Evolutionary conservation across 2,329 filamentous ascomycete genomes (phyloP), one percentile per base, ranked within the genome.

Genomic region (Fusarium tjaetaba): DNA sequence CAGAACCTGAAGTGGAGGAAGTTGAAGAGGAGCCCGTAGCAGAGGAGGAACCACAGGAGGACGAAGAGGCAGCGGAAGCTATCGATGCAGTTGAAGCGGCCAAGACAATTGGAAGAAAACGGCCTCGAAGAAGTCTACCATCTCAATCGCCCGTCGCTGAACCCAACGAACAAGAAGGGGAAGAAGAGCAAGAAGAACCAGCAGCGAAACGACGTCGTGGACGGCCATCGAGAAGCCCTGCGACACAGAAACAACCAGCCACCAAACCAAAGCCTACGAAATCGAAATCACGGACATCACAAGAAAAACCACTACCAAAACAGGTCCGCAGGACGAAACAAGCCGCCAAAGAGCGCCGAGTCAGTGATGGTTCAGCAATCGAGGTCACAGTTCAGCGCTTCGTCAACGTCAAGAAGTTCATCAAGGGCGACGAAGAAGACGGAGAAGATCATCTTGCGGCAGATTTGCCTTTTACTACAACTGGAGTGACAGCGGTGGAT

Each of bases 341-440:
- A 58, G 53, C 77, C 30, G 55, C 66, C 41, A 74, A 77, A 72
- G 71, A 77, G 26, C 65, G 64, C 22, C 57, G 73, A 51, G 43
- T 76, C 11, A 77, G 76, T 34, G 77, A 76, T 18, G 76, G 79
- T 15, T 76, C 72, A 8, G 79, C 79, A 5, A 82, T 91, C 48
- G 86, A 89, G 11, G 85, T 92, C n/a, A 87, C 85, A 3, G 88
- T 91, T 0, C 89, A 92, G 77, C 86, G 90, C 18, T 90, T 91
- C 52, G 78, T 83, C 74, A 88, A 87, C n/a, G 84, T 84, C 58
- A 83, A 83, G 38, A 80, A 78, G n/a, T 80, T 80, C 7, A 80
- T 81, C 18, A 85, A 85, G 7, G 80, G 80, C 7, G 79, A 80
- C 14, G 81, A 83, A 26, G 80, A 81, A 6, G 84, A 81, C n/a